Evolutionary conservation across 2,329 filamentous ascomycete genomes (phyloP).

Genomic region (Aspergillus piperis): DNA sequence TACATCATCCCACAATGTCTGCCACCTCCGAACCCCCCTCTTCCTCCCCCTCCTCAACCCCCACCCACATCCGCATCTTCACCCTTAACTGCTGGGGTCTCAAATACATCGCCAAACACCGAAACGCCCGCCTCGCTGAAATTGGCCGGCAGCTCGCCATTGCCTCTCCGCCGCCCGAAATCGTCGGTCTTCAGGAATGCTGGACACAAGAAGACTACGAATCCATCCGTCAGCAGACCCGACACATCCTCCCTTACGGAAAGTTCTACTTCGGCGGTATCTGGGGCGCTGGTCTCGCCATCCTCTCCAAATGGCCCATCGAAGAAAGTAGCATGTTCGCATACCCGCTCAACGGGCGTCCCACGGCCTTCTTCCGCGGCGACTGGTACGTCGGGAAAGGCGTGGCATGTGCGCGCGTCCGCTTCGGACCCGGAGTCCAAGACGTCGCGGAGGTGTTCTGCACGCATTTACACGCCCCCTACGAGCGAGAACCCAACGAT

Average conservation of each 20-base stretch:
- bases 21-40: conserved; percentile 32
- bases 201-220: conserved; percentile 86
- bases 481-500: conserved; percentile 76
- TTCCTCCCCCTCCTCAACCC: conserved; percentile 44
- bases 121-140: conserved; percentile 74
- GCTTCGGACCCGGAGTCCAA: conserved; percentile 63
- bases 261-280: conserved; percentile 92
- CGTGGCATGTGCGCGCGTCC: conserved; percentile 78
- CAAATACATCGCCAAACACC: conserved; percentile 78
- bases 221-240: conserved; percentile 72
- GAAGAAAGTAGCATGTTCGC: conserved; percentile 81
- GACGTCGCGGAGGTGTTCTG: conserved; percentile 87
- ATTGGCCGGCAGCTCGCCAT: conserved; percentile 79
- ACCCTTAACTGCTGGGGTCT: conserved; percentile 98
- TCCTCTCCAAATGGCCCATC: conserved; percentile 89
- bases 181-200: conserved; percentile 93
- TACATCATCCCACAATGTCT: neutral
- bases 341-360: conserved; percentile 90
- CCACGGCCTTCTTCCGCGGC: conserved; percentile 89
- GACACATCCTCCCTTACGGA: conserved; percentile 75
- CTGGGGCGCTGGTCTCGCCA: conserved; percentile 85
- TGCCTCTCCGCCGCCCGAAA: conserved; percentile 69
- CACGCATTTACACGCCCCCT: conserved; percentile 88
- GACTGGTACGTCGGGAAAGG: conserved; percentile 98
- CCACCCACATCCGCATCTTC: conserved; percentile 70